These are phyloP conservation scores for Aureobasidium melanogenum DNA, from an alignment of 2,329 filamentous ascomycete genomes.

Conservation along the genomic window DNA sequence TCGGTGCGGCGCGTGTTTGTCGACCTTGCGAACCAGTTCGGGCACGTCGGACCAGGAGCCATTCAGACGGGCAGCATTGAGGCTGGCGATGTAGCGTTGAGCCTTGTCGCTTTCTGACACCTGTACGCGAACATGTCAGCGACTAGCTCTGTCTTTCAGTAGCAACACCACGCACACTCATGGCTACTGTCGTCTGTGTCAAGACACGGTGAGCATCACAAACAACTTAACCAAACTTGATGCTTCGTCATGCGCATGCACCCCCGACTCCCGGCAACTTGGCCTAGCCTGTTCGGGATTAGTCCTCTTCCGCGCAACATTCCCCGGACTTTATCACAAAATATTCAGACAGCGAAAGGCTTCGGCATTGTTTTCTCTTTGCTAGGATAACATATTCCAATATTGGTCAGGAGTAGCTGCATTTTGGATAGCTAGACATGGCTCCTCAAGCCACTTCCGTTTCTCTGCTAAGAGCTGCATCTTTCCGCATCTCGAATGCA, in stretches of 20 bases:
- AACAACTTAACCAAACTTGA: neutral
- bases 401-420: too few relatives aligned
- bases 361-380: neutral
- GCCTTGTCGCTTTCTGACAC: slow-evolving; percentile 61
- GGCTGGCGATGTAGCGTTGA: slow-evolving; percentile 66
- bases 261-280: neutral
- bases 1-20: slow-evolving; percentile 82
- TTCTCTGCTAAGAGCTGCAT: slow-evolving; percentile 52
- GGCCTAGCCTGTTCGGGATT: too few relatives aligned
- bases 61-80: slow-evolving; percentile 81
- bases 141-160: too few relatives aligned
- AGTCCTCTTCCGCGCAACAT: neutral
- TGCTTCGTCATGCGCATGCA: neutral
- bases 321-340: slow-evolving; percentile 1
- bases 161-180: neutral
- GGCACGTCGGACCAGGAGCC: slow-evolving; percentile 80
- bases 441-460: slow-evolving; percentile 10
- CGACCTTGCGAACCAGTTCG: slow-evolving; percentile 84
- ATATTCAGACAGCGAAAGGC: neutral
- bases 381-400: neutral
- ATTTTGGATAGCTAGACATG: neutral
- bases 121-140: slow-evolving; percentile 21
- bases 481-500: slow-evolving; percentile 61
- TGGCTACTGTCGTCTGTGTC: neutral
- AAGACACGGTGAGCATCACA: neutral